A percentile compares a stretch with the other conserved stretches of the same genome.
Conservation (phyloP, 768 basidiomycete species). For the Hydnum rufescens region DNA sequence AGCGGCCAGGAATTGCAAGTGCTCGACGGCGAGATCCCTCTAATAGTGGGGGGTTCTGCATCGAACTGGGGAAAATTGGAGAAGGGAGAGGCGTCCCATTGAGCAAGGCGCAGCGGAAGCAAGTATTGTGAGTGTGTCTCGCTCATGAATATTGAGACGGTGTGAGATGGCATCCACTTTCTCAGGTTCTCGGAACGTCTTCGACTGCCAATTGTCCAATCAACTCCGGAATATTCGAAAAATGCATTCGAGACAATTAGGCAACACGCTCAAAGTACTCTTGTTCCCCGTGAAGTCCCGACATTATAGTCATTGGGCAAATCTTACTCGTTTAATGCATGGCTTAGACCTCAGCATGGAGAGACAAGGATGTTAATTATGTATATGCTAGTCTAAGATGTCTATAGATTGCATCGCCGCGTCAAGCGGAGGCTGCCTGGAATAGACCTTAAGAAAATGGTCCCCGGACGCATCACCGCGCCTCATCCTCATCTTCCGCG, state of each 20-base stretch:
- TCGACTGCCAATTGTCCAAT: slow-evolving; percentile 47
- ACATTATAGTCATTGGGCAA: background rate
- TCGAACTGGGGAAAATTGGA: slow-evolving; percentile 34
- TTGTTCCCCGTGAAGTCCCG: background rate
- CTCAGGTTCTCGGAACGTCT: slow-evolving; percentile 40
- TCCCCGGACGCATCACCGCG: too few relatives aligned
- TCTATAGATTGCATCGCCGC: too few relatives aligned
- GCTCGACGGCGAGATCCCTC: slow-evolving; percentile 1
- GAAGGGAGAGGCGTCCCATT: slow-evolving; percentile 40
- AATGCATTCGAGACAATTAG: slow-evolving; percentile 67
- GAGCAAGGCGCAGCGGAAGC: slow-evolving; percentile 42
- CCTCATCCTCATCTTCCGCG: slow-evolving; percentile 21
- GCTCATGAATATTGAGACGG: too few relatives aligned
- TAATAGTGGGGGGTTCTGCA: background rate
- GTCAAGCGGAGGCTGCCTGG: too few relatives aligned
- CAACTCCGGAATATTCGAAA: slow-evolving; percentile 39
- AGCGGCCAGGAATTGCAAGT: slow-evolving; percentile 3
- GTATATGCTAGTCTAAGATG: background rate
- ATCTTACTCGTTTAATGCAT: background rate
- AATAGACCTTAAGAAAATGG: too few relatives aligned
- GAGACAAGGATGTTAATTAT: background rate
- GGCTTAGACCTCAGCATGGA: background rate
- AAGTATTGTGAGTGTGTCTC: slow-evolving; percentile 37
- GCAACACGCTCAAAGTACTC: slow-evolving; percentile 59
- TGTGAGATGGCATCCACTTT: too few relatives aligned